Conservation (phyloP, 345 rosid species). For the Syzygium oleosum region DNA sequence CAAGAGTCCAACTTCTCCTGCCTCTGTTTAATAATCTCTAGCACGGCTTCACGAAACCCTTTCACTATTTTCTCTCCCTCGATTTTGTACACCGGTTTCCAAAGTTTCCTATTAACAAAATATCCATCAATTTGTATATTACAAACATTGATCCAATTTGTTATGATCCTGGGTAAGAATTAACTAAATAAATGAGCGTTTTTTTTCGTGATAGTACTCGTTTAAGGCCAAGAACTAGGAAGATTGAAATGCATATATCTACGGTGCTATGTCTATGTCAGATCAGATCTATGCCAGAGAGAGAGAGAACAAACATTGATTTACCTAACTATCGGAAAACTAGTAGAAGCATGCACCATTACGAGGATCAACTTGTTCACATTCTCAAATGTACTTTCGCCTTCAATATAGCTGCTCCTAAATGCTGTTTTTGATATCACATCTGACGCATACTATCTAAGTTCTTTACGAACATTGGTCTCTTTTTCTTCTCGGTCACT, state of each 20-base stretch:
- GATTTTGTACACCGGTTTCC: constrained; percentile 10
- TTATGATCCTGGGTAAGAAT: background rate
- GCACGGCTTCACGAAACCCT: background rate
- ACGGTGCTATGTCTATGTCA: background rate
- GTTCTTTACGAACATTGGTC: constrained; percentile 26
- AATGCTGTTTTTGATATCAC: constrained; percentile 40
- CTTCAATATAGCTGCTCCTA: constrained; percentile 35
- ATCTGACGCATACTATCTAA: constrained; percentile 28
- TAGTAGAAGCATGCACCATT: constrained; percentile 1
- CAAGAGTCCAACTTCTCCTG: background rate
- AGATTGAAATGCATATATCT: background rate
- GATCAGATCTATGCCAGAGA: background rate
- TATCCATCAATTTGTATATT: background rate
- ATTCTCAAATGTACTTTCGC: constrained; percentile 26
- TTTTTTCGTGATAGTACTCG: background rate
- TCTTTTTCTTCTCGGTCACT: constrained; percentile 14
- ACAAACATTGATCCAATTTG: background rate
- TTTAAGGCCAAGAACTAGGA: background rate
- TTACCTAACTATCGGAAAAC: constrained; percentile 19
- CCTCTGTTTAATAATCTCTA: constrained; percentile 9
- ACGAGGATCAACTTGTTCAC: constrained; percentile 3
- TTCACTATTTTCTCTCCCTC: constrained; percentile 1
- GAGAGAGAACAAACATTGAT: background rate
- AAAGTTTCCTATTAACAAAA: constrained; percentile 8
- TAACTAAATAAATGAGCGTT: background rate